phyloP scores from a whole-genome alignment of 2,329 filamentous ascomycete genomes.

The Aspergillus flavus region DNA sequence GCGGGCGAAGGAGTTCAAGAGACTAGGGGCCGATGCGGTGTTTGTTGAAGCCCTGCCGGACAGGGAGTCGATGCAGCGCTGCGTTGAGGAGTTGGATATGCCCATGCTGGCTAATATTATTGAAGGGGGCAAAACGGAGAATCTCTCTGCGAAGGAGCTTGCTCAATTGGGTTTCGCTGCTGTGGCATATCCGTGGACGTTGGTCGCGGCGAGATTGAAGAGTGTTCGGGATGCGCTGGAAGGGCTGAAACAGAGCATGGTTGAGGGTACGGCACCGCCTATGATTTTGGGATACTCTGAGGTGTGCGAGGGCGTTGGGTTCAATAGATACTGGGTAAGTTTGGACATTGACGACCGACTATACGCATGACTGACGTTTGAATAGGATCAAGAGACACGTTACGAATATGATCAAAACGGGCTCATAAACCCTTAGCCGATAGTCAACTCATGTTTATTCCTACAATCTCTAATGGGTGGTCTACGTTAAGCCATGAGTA shows the following conservation, averaged over 20 bases:
- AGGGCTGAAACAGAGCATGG: conserved; percentile 45
- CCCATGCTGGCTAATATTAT: conserved; percentile 50
- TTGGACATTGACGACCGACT: not conserved
- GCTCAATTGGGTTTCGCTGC: conserved; percentile 44
- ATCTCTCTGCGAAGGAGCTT: conserved; percentile 43
- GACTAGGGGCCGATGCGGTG: conserved; percentile 47
- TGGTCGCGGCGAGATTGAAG: conserved; percentile 49
- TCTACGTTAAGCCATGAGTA: too few relatives aligned
- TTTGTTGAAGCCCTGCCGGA: conserved; percentile 52
- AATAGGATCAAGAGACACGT: not conserved
- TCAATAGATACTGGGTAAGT: conserved; percentile 43
- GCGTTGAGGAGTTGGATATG: conserved; percentile 41
- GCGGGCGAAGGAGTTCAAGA: conserved; percentile 42
- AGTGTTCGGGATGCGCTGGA: conserved; percentile 39
- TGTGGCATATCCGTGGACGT: conserved; percentile 50
- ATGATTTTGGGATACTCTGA: conserved; percentile 48
- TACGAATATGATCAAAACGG: not conserved
- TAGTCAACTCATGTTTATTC: too few relatives aligned
- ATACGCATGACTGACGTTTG: not conserved
- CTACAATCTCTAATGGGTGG: too few relatives aligned
- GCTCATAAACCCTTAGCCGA: not conserved
- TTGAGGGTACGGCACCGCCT: conserved; percentile 40
- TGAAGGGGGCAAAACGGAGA: conserved; percentile 47
- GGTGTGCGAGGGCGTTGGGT: conserved; percentile 51
- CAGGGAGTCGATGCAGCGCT: conserved; percentile 43